Conservation (phyloP, 306 rosid species). For the Begonia fuchsioides region DNA sequence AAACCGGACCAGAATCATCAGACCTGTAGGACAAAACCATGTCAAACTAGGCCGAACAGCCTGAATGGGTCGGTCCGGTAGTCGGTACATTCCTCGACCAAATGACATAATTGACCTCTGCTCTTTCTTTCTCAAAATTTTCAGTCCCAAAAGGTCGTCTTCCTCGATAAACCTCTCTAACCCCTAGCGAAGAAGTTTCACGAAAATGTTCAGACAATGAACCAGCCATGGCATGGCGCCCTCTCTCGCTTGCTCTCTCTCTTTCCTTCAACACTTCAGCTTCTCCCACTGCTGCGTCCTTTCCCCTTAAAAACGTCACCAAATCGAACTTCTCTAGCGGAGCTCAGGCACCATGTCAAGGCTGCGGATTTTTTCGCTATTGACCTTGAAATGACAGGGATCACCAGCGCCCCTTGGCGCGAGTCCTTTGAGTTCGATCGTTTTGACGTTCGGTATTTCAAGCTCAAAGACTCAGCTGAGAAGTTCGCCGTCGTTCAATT, state of each 20-base stretch:
- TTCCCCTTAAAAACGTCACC: conserved; percentile 68
- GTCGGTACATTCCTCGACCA: no score
- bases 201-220: conserved; percentile 12
- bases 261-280: conserved; percentile 11
- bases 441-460: conserved; percentile 69
- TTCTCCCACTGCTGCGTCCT: conserved; percentile 17
- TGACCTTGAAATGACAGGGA: conserved; percentile 90
- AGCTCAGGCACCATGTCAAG: conserved; percentile 53
- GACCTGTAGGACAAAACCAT: no score
- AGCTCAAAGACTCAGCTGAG: conserved; percentile 75
- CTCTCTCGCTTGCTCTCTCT: conserved; percentile 35
- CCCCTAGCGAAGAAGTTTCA: neutral
- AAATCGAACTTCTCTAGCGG: conserved; percentile 52
- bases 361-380: conserved; percentile 77
- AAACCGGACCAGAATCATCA: no score
- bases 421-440: conserved; percentile 73
- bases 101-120: no score
- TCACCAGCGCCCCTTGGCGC: conserved; percentile 93
- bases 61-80: no score
- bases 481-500: conserved; percentile 81
- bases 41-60: no score
- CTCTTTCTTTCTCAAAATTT: no score
- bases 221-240: conserved; percentile 23
- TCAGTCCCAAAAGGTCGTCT: no score
- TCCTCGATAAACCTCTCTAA: conserved; percentile 10